phyloP scores from a whole-genome alignment of 75 land plant species.

The Sequoia sempervirens region DNA sequence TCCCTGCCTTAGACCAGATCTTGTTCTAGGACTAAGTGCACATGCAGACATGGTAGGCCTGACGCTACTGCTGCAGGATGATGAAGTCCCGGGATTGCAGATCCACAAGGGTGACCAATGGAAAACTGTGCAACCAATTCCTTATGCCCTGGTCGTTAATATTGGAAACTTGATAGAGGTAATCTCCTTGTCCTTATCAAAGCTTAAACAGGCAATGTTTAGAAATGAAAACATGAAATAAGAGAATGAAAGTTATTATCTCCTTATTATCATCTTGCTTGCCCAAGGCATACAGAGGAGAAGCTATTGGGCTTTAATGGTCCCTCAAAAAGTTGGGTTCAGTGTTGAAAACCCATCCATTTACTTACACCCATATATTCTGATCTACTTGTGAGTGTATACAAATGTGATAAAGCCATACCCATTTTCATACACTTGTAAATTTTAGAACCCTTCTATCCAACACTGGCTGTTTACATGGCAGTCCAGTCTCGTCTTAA shows the following conservation, averaged over 20 bases:
- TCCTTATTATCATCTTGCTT: neutral
- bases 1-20: conserved; percentile 29
- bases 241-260: neutral
- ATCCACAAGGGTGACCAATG: conserved; percentile 32
- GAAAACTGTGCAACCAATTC: conserved; percentile 18
- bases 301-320: neutral
- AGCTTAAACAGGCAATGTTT: no score
- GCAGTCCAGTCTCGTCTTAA: no score
- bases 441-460: no score
- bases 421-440: no score
- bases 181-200: conserved; percentile 2
- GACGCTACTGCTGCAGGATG: conserved; percentile 37
- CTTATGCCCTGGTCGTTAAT: conserved; percentile 22
- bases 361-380: neutral
- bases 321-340: no score
- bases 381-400: neutral
- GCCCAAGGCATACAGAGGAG: neutral
- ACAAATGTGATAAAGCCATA: neutral
- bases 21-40: conserved; percentile 36
- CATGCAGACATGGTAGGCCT: conserved; percentile 34
- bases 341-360: neutral
- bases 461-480: no score
- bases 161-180: conserved; percentile 30
- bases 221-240: neutral
- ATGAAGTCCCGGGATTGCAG: conserved; percentile 34